Conservation (phyloP, 2,329 filamentous ascomycete genomes). For the Xenoacremonium recifei region DNA sequence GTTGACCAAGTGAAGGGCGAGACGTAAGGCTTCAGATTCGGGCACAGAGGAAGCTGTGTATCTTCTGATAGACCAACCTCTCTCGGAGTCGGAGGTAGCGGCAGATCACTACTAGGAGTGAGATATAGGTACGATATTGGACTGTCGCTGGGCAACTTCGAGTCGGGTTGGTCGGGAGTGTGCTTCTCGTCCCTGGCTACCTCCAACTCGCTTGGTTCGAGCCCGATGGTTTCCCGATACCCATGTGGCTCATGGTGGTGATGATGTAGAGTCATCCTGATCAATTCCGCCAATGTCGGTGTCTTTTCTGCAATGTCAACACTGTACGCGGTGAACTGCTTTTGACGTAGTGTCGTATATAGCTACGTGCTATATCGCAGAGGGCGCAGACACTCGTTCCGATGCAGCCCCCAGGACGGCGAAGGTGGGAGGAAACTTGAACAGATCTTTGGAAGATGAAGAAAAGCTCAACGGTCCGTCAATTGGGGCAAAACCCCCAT, state of each 20-base stretch:
- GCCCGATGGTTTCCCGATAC: slow-evolving; percentile 4
- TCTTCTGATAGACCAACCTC: slow-evolving; percentile 14
- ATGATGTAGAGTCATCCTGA: too few species aligned
- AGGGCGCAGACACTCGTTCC: too few species aligned
- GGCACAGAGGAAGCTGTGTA: slow-evolving; percentile 51
- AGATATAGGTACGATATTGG: slow-evolving; percentile 41
- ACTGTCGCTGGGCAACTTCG: slow-evolving; percentile 12
- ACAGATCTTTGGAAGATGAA: background rate
- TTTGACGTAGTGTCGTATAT: too few species aligned
- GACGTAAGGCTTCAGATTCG: slow-evolving; percentile 63
- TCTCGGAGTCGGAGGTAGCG: slow-evolving; percentile 23
- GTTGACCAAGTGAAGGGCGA: slow-evolving; percentile 74
- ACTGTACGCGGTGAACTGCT: too few species aligned
- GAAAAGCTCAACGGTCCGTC: slow-evolving; percentile 9
- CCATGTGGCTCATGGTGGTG: slow-evolving; percentile 7
- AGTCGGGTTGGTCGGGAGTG: slow-evolving; percentile 8
- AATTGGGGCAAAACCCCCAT: slow-evolving; percentile 18
- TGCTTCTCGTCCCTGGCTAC: slow-evolving; percentile 12
- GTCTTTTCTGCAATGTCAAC: too few species aligned
- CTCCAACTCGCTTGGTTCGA: slow-evolving; percentile 16
- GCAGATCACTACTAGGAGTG: slow-evolving; percentile 38
- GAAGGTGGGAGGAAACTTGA: too few species aligned
- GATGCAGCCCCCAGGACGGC: too few species aligned
- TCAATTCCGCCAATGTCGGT: too few species aligned
- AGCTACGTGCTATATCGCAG: too few species aligned